phyloP scores from a whole-genome alignment of 495 filamentous ascomycete species.

The Thermothielavioides terrestris region DNA sequence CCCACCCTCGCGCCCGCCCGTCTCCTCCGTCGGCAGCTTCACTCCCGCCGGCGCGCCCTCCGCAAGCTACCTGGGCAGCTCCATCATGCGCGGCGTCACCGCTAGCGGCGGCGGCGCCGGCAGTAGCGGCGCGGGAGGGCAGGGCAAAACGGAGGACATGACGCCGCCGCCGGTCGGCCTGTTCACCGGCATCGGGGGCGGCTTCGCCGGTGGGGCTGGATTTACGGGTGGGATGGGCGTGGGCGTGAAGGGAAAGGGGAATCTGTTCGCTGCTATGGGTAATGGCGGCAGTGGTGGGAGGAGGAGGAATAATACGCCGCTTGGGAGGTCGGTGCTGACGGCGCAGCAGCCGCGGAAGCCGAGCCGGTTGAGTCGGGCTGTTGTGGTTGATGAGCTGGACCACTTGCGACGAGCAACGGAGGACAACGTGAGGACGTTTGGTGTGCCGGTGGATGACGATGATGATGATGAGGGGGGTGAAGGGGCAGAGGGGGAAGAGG shows the following conservation, averaged over 20 bases:
- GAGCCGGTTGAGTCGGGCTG: slow-evolving; percentile 19
- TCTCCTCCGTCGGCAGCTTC: slow-evolving; percentile 48
- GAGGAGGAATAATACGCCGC: background rate
- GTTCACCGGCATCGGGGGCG: slow-evolving; percentile 2
- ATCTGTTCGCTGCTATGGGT: background rate
- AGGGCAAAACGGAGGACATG: too few relatives aligned
- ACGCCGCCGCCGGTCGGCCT: background rate
- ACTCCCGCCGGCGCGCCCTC: slow-evolving; percentile 64
- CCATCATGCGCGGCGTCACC: slow-evolving; percentile 42
- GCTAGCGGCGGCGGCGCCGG: background rate
- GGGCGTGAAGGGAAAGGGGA: background rate
- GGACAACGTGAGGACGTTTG: slow-evolving; percentile 31
- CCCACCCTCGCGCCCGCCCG: slow-evolving; percentile 39
- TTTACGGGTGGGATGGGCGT: background rate
- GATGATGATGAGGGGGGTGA: slow-evolving; percentile 25
- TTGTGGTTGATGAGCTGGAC: slow-evolving; percentile 14
- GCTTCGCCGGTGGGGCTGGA: background rate
- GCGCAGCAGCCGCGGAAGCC: slow-evolving; percentile 6
- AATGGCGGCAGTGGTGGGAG: background rate
- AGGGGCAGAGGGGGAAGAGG: slow-evolving; percentile 30
- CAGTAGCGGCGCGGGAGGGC: background rate
- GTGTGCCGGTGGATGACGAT: slow-evolving; percentile 23
- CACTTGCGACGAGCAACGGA: slow-evolving; percentile 5
- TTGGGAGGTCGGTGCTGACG: slow-evolving; percentile 7
- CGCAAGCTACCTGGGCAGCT: slow-evolving; percentile 56